These are phyloP conservation scores for Hibiscus tridactylites DNA, from an alignment of 345 rosid genomes.

Conservation along the genomic window DNA sequence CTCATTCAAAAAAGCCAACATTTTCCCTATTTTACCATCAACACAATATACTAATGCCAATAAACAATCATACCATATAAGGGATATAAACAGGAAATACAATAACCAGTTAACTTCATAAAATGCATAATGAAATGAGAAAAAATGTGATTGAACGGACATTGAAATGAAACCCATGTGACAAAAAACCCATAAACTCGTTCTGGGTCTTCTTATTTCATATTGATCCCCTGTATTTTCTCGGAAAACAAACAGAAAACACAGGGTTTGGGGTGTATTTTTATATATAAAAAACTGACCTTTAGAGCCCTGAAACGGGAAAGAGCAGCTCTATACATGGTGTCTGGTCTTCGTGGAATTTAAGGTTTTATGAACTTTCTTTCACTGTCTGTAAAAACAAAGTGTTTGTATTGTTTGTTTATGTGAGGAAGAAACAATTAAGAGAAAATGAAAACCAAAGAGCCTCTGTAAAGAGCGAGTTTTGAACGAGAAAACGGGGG, in stretches of 20 bases:
- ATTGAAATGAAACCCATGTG: constrained; percentile 5
- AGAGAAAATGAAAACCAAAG: too few species aligned
- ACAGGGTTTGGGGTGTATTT: neutral
- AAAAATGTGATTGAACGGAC: neutral
- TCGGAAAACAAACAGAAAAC: too few species aligned
- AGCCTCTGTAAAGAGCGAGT: too few species aligned
- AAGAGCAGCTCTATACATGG: constrained; percentile 49
- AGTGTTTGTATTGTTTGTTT: neutral
- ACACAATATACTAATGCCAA: neutral
- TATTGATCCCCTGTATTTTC: too few species aligned
- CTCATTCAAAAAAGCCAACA: neutral
- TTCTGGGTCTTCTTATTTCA: neutral
- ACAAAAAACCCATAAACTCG: neutral
- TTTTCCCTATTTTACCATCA: neutral
- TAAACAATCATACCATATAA: neutral
- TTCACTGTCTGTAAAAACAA: neutral
- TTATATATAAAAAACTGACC: constrained; percentile 19
- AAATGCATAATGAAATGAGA: neutral
- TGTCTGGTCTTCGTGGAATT: neutral
- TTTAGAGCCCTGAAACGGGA: constrained; percentile 44
- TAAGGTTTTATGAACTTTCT: neutral
- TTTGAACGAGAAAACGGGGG: too few species aligned
- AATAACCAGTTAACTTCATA: neutral
- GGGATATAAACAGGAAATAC: neutral
- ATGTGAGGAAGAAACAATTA: too few species aligned